Evolutionary conservation across 1,284 basidiomycete species (phyloP).

Genomic region (Trametes hirsuta): DNA sequence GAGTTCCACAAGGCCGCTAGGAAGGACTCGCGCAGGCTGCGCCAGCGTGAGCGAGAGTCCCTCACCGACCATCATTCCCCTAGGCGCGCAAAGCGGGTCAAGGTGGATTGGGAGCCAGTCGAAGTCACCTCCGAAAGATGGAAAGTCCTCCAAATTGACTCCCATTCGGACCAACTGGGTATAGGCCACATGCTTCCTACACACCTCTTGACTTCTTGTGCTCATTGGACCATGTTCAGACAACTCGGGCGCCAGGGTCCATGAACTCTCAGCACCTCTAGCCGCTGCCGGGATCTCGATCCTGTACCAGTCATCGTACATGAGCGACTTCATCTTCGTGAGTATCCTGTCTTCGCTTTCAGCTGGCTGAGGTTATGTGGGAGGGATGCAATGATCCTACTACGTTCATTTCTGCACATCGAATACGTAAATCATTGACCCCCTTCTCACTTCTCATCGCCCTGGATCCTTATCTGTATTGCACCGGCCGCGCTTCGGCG

Average conservation of each 20-base stretch:
- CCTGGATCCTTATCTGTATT: constrained; percentile 9
- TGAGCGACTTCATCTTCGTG: constrained; percentile 85
- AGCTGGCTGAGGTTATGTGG: not conserved
- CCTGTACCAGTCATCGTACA: constrained; percentile 84
- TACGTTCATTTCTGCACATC: not conserved
- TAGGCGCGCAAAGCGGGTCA: constrained; percentile 11
- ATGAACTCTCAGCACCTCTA: constrained; percentile 78
- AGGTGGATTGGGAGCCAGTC: constrained; percentile 47
- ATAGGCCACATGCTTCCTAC: constrained; percentile 25
- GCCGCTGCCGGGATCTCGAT: constrained; percentile 83
- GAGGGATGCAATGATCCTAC: no score
- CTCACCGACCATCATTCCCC: constrained; percentile 5
- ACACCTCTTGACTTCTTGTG: not conserved
- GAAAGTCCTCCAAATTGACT: constrained; percentile 79
- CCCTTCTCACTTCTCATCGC: not conserved
- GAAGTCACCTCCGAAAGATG: constrained; percentile 72
- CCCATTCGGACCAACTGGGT: constrained; percentile 70
- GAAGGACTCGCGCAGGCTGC: constrained; percentile 52
- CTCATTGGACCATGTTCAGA: constrained; percentile 42
- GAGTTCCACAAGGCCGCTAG: constrained; percentile 67
- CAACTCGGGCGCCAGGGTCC: constrained; percentile 72
- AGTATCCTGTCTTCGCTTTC: constrained; percentile 28
- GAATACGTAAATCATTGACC: constrained; percentile 2
- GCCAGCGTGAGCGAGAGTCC: constrained; percentile 14
- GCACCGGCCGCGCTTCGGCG: not conserved